A percentile compares a stretch with the other conserved stretches of the same genome.
These are phyloP conservation scores for Xylaria sp. DNA, from an alignment of 2,329 filamentous ascomycete genomes.

Conservation along the genomic window DNA sequence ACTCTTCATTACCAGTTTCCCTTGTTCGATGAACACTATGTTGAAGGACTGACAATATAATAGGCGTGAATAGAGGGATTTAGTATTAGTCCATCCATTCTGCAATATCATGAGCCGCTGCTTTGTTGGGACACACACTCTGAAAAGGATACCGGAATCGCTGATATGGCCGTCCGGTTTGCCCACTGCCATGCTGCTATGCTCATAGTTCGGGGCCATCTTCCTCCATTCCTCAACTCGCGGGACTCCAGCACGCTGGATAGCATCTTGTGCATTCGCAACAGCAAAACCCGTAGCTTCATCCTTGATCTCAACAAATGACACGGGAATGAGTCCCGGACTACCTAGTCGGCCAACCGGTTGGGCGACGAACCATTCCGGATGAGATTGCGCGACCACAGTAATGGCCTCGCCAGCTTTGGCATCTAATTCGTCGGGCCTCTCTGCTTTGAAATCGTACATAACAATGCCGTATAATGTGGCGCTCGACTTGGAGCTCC, in stretches of 20 bases:
- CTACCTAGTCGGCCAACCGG: constrained; percentile 97
- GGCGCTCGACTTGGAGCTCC: constrained; percentile 68
- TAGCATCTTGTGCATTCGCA: constrained; percentile 83
- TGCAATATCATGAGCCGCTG: background rate
- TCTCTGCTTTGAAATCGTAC: constrained; percentile 76
- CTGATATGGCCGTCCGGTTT: constrained; percentile 57
- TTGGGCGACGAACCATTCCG: constrained; percentile 99
- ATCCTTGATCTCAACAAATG: constrained; percentile 95
- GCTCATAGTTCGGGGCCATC: constrained; percentile 99
- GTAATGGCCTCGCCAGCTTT: constrained; percentile 97
- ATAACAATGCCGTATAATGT: constrained; percentile 98
- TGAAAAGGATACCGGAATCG: background rate
- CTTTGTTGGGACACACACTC: background rate
- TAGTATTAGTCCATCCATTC: background rate
- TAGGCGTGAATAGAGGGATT: background rate
- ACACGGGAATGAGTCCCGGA: constrained; percentile 93
- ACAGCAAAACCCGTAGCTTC: constrained; percentile 89
- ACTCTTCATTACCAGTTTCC: background rate
- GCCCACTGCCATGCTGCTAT: constrained; percentile 95
- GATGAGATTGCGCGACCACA: constrained; percentile 97
- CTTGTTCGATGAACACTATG: background rate
- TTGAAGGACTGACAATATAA: background rate
- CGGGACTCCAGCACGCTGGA: constrained; percentile 88
- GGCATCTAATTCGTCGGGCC: constrained; percentile 88
- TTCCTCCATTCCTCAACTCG: constrained; percentile 99